These are phyloP conservation scores for Aureobasidium sp. DNA, from an alignment of 2,329 filamentous ascomycete genomes.

Conservation along the genomic window DNA sequence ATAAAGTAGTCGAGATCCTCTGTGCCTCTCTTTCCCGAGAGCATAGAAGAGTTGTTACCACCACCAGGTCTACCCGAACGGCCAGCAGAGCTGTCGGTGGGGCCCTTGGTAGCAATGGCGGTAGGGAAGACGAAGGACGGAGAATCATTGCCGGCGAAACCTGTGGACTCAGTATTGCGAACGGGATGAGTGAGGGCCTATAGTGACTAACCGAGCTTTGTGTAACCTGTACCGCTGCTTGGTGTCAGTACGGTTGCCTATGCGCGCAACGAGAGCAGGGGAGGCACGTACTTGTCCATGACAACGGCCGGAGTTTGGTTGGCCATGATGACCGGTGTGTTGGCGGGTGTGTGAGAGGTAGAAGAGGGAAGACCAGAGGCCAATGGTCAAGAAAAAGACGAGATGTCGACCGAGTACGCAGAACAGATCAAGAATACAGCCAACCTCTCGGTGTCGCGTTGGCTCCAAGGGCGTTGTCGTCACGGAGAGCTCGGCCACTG, in stretches of 20 bases:
- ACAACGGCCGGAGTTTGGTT: constrained; percentile 99
- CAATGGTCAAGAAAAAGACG: not conserved
- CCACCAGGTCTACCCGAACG: constrained; percentile 85
- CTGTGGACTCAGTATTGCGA: constrained; percentile 37
- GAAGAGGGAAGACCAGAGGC: not conserved
- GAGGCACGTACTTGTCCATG: constrained; percentile 97
- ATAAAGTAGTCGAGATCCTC: constrained; percentile 99
- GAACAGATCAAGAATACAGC: not conserved
- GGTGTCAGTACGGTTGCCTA: constrained; percentile 20
- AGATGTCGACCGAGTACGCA: not conserved
- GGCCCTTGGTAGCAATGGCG: constrained; percentile 90
- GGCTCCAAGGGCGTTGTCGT: constrained; percentile 12
- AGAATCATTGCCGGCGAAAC: constrained; percentile 98
- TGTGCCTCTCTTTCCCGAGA: constrained; percentile 87
- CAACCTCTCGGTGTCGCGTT: not conserved
- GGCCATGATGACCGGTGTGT: constrained; percentile 59
- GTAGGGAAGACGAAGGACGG: constrained; percentile 99
- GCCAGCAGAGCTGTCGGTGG: constrained; percentile 60
- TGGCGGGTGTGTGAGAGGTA: not conserved
- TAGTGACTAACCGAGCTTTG: constrained; percentile 74
- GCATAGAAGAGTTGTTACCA: constrained; percentile 88
- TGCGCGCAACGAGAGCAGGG: constrained; percentile 2
- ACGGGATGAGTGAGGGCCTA: not conserved
- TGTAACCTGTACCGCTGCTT: constrained; percentile 92
- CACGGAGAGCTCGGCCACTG: constrained; percentile 4